phyloP scores from a whole-genome alignment of 257 asterid species.

The Jaltomata sinuosa region DNA sequence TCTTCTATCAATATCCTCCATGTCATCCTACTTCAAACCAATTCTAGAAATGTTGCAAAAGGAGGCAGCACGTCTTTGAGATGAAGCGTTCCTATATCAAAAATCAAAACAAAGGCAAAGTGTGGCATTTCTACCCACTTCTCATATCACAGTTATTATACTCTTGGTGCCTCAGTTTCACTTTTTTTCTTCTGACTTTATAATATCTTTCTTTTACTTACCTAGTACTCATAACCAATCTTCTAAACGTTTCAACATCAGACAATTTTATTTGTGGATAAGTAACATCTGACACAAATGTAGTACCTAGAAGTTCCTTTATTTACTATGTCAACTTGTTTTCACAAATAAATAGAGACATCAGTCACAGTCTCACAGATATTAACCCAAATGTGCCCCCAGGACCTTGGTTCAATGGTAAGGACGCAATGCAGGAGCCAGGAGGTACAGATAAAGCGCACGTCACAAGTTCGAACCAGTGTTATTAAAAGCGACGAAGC shows the following conservation, averaged over 20 bases:
- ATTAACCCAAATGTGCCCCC: neutral
- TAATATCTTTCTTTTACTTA: neutral
- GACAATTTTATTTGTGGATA: neutral
- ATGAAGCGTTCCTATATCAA: neutral
- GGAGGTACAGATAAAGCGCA: neutral
- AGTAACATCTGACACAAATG: neutral
- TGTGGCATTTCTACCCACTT: neutral
- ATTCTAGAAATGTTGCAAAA: neutral
- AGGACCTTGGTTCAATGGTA: neutral
- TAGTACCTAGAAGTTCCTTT: neutral
- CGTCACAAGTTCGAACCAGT: neutral
- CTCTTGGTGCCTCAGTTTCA: neutral
- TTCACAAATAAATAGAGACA: neutral
- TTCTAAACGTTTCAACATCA: neutral
- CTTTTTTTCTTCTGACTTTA: neutral
- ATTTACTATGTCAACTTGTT: neutral
- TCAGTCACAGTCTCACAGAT: neutral
- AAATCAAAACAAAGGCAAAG: neutral
- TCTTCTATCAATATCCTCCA: neutral
- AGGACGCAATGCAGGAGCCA: neutral
- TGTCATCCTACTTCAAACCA: neutral
- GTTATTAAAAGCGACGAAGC: too few relatives aligned
- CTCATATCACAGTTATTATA: neutral
- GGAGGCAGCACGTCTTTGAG: neutral
- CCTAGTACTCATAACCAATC: neutral